Evolutionary conservation across 768 basidiomycete genomes (phyloP).

Genomic region (Pleurotus djamor): DNA sequence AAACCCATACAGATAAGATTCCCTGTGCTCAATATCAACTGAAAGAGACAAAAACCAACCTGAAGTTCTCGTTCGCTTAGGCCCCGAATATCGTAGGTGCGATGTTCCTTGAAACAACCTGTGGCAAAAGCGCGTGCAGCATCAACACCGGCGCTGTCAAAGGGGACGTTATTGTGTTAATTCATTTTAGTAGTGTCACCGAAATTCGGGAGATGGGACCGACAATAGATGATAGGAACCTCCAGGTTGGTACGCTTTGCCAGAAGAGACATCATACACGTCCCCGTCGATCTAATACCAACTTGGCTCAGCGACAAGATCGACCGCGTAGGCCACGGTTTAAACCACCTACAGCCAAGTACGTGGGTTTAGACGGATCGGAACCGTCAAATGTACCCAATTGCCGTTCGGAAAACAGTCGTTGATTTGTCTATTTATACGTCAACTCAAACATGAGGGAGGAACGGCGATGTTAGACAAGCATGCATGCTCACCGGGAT

Average conservation of each 20-base stretch:
- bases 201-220: constrained; percentile 18
- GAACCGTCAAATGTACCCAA: constrained; percentile 73
- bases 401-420: constrained; percentile 71
- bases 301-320: constrained; percentile 8
- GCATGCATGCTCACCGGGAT: constrained; percentile 52
- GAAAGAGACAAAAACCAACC: constrained; percentile 29
- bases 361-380: constrained; percentile 65
- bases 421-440: constrained; percentile 45
- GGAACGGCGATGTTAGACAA: neutral
- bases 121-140: constrained; percentile 93
- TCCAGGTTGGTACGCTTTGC: constrained; percentile 82
- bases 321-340: neutral
- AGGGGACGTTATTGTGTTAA: constrained; percentile 12
- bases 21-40: too few relatives aligned
- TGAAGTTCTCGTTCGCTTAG: constrained; percentile 67
- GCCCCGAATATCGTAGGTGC: constrained; percentile 89
- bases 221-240: constrained; percentile 80
- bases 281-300: constrained; percentile 77
- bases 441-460: neutral
- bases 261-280: constrained; percentile 89
- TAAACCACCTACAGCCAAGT: constrained; percentile 67
- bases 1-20: neutral
- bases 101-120: constrained; percentile 89
- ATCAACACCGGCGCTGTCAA: constrained; percentile 73
- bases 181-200: constrained; percentile 10